Evolutionary conservation across 2,329 filamentous ascomycete species (phyloP), one percentile per base, ranked within the genome.

Genomic region (Aureobasidium sp.): DNA sequence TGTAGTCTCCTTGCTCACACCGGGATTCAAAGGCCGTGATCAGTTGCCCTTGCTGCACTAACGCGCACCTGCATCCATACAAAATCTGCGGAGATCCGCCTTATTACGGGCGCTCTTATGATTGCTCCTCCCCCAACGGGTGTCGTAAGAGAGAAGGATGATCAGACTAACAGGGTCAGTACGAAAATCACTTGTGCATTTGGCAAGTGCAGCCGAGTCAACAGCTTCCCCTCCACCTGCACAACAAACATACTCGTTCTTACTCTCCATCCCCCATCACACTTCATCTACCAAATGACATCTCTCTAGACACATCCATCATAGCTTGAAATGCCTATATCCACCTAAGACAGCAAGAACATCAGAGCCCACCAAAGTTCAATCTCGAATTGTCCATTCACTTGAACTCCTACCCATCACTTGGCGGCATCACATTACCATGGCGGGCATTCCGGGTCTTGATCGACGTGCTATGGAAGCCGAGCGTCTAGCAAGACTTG

Each of bases 381-480:
- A n/a, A 2, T 43, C 15, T 13, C 3, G 10, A 5, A 13, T 17
- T 20, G 39, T 34, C 2, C 37, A n/a, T 17, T 44, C 37, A 24
- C 10, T 24, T n/a, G 10, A 8, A 32, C 55, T 26, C 26, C 13
- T 29, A 2, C 3, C 12, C 46, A 32, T n/a, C 20, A 13, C 9
- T 44, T 29, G 26, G 26, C 26, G 26, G 46, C 24, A 13, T 48
- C 46, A 17, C 15, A 4, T 15, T 29, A 50, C 27, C 8, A 57
- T 59, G 51, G 44, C 24, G 6, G 78, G 79, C 0, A 67, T 84
- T 0, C 69, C 82, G 5, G 81, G 82, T 3, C 74, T 96, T 1
- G 83, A 96, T 75, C 84, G 92, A 39, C 90, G 87, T 73, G 83
- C 85, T 59, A 94, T 96, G 90, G 93, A 97, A 73, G 80, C 86